A percentile compares a stretch with the other conserved stretches of the same genome.
These are phyloP conservation scores for Dillenia turbinata DNA, from an alignment of 164 flowering plant genomes.

Conservation along the genomic window DNA sequence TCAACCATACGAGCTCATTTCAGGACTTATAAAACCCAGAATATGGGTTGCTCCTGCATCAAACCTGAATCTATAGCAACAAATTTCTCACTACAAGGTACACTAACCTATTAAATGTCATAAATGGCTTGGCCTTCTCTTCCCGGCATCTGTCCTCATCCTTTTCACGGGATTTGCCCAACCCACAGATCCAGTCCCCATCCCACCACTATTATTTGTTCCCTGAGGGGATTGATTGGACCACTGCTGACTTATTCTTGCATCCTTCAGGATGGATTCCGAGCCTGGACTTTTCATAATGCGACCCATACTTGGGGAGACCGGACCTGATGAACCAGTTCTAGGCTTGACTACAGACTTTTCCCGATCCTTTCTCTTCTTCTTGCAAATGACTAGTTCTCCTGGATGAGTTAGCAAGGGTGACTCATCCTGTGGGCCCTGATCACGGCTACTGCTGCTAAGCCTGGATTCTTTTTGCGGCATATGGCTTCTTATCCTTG, in stretches of 20 bases:
- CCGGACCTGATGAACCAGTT: conserved; percentile 59
- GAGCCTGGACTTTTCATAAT: conserved; percentile 32
- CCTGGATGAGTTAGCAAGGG: conserved; percentile 79
- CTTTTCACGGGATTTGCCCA: conserved; percentile 99
- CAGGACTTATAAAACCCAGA: no score
- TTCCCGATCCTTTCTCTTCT: conserved; percentile 93
- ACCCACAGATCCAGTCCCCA: conserved; percentile 24
- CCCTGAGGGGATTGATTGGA: conserved; percentile 44
- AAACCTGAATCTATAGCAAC: conserved; percentile 10
- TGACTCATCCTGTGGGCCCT: conserved; percentile 41
- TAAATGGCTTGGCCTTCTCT: conserved; percentile 82
- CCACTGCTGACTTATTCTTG: conserved; percentile 41
- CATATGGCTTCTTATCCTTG: conserved; percentile 28
- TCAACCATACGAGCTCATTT: no score
- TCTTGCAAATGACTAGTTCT: conserved; percentile 92
- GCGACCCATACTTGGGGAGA: conserved; percentile 30
- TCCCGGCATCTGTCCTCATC: conserved; percentile 85
- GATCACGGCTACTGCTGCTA: conserved; percentile 40
- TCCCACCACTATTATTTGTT: conserved; percentile 28
- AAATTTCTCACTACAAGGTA: conserved; percentile 14
- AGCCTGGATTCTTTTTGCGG: conserved; percentile 57
- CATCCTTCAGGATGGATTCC: conserved; percentile 27
- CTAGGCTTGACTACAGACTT: conserved; percentile 55
- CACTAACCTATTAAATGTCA: conserved; percentile 31
- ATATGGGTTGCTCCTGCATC: no score